A percentile compares a stretch with the other conserved stretches of the same genome.
These are phyloP conservation scores for Blepharisma undulans DNA, from an alignment of 169 alveolate genomes.

Conservation along the genomic window DNA sequence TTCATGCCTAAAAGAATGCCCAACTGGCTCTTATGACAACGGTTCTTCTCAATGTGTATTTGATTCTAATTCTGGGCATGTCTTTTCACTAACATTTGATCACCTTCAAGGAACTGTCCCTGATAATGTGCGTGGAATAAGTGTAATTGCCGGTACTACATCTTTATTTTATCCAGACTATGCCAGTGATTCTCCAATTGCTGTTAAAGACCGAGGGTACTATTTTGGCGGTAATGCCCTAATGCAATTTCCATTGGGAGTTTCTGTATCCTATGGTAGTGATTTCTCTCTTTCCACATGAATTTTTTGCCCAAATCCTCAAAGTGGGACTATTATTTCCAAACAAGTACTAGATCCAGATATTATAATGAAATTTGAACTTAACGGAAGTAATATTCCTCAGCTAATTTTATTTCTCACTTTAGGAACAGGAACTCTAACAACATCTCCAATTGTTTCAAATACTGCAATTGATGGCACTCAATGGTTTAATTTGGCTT, in stretches of 20 bases:
- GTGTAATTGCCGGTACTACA: neutral
- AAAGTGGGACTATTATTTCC: neutral
- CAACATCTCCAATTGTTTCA: neutral
- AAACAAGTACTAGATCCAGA: neutral
- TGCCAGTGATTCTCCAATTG: neutral
- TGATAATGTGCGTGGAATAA: neutral
- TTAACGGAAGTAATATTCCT: neutral
- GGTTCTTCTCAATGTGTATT: neutral
- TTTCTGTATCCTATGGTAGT: neutral
- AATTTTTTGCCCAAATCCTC: neutral
- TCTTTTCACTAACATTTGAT: too few relatives aligned
- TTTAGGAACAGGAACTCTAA: neutral
- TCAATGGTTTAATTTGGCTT: neutral
- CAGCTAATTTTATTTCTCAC: neutral
- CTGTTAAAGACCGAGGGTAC: neutral
- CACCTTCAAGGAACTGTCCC: neutral
- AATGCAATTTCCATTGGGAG: neutral
- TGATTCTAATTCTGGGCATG: neutral
- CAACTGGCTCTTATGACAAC: neutral
- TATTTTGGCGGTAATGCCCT: neutral
- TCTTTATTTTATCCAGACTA: neutral
- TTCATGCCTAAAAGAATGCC: neutral
- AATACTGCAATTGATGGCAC: too few relatives aligned
- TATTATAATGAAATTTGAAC: neutral
- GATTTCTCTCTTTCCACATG: neutral